Evolutionary conservation across 1,284 basidiomycete genomes (phyloP).

Genomic region (Cystobasidiaceae sp.): DNA sequence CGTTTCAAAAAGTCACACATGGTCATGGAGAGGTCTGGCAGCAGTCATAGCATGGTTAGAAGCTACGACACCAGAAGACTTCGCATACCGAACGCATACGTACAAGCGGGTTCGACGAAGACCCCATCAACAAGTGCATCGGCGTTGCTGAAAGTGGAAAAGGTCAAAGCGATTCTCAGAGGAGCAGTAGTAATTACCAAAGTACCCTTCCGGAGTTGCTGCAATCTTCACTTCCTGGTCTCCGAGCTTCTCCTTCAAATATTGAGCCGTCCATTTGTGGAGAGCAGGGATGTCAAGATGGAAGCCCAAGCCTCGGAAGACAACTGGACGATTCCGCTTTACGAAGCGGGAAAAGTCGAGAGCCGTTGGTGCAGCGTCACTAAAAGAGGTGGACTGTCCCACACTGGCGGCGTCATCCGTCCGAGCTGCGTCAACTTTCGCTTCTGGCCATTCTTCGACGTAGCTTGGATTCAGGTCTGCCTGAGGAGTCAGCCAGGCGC

Average conservation of each 20-base stretch:
- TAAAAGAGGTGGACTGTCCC: too few species aligned
- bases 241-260: slow-evolving; percentile 57
- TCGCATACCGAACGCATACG: background rate
- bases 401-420: too few species aligned
- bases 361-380: slow-evolving; percentile 62
- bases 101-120: slow-evolving; percentile 64
- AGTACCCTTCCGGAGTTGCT: slow-evolving; percentile 67
- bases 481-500: background rate
- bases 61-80: too few species aligned
- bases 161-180: too few species aligned
- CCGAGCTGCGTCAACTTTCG: too few species aligned
- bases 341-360: slow-evolving; percentile 68
- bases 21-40: slow-evolving; percentile 33
- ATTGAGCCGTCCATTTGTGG: slow-evolving; percentile 59
- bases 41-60: too few species aligned
- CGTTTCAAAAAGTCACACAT: slow-evolving; percentile 26
- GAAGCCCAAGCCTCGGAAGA: slow-evolving; percentile 52
- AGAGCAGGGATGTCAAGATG: slow-evolving; percentile 46
- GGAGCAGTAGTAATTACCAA: too few species aligned
- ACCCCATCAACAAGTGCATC: slow-evolving; percentile 70
- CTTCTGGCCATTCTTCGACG: slow-evolving; percentile 54
- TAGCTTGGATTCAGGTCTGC: slow-evolving; percentile 62
- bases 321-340: slow-evolving; percentile 67
- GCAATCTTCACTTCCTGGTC: slow-evolving; percentile 63
- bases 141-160: slow-evolving; percentile 56